Percentiles rank a stretch among this genome's conserved stretches.
phyloP scores from a whole-genome alignment of 192 early-diverging fungal species.

The Kickxella alabastrina region DNA sequence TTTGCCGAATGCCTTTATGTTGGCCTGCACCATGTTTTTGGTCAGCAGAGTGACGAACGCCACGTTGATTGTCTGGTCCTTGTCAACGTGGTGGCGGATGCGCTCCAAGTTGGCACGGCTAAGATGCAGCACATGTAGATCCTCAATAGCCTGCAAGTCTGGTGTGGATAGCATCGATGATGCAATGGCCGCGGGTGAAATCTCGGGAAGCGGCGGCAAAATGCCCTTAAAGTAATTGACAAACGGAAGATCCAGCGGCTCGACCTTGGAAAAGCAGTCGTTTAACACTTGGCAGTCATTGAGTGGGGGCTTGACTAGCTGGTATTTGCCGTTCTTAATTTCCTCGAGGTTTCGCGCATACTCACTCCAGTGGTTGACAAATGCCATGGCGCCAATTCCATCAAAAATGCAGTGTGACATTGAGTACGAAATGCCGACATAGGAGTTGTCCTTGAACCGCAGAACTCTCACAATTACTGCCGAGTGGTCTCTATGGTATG shows the following conservation, averaged over 20 bases:
- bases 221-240: constrained; percentile 24
- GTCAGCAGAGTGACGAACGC: constrained; percentile 16
- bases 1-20: constrained; percentile 10
- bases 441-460: too few species aligned
- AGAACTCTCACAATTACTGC: too few species aligned
- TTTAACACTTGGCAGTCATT: constrained; percentile 16
- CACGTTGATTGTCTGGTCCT: constrained; percentile 21
- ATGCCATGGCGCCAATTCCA: constrained; percentile 9
- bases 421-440: too few species aligned
- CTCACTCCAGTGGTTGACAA: constrained; percentile 39
- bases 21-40: constrained; percentile 23
- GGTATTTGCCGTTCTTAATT: constrained; percentile 2
- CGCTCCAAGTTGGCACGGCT: constrained; percentile 13
- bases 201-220: background rate
- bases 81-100: constrained; percentile 34
- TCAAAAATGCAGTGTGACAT: constrained; percentile 42
- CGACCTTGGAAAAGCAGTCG: constrained; percentile 16
- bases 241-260: constrained; percentile 22
- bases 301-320: constrained; percentile 14
- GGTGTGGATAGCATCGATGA: constrained; percentile 28
- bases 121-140: constrained; percentile 45
- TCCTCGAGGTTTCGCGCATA: constrained; percentile 18
- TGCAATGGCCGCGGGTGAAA: constrained; percentile 8
- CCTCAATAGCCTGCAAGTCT: constrained; percentile 13
- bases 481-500: constrained; percentile 27